These are phyloP conservation scores for Litchi chinensis DNA, from an alignment of 345 rosid genomes.

Conservation along the genomic window DNA sequence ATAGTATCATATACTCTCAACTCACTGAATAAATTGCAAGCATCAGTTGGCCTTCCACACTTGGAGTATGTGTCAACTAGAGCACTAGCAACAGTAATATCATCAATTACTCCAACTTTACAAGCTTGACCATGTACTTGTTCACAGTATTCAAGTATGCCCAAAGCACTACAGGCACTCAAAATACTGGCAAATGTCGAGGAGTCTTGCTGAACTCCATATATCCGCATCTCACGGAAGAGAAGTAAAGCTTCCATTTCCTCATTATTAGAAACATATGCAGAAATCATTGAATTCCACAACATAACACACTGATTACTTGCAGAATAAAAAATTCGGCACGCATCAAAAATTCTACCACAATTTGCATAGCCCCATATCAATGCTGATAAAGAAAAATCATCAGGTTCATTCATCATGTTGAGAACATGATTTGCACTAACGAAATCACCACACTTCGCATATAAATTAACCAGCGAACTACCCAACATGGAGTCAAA, in stretches of 20 bases:
- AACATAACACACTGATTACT: constrained; percentile 43
- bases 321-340: constrained; percentile 47
- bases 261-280: constrained; percentile 58
- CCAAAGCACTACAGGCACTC: constrained; percentile 53
- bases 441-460: constrained; percentile 67
- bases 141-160: constrained; percentile 28
- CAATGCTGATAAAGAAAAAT: constrained; percentile 75
- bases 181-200: constrained; percentile 59
- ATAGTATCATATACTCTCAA: constrained; percentile 62
- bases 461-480: constrained; percentile 70
- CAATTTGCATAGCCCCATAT: constrained; percentile 66
- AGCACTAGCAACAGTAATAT: constrained; percentile 41
- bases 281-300: constrained; percentile 88
- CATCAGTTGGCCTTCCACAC: constrained; percentile 59
- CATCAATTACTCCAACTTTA: constrained; percentile 50
- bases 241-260: constrained; percentile 58
- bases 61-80: constrained; percentile 56
- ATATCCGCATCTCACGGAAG: constrained; percentile 55
- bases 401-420: constrained; percentile 53
- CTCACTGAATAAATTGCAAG: constrained; percentile 70
- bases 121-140: constrained; percentile 55
- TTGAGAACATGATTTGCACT: constrained; percentile 52
- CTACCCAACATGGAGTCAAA: constrained; percentile 57
- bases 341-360: constrained; percentile 63
- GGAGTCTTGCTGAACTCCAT: constrained; percentile 43